phyloP scores from a whole-genome alignment of 192 early-diverging fungal species.

The Mycoemilia scoparia region DNA sequence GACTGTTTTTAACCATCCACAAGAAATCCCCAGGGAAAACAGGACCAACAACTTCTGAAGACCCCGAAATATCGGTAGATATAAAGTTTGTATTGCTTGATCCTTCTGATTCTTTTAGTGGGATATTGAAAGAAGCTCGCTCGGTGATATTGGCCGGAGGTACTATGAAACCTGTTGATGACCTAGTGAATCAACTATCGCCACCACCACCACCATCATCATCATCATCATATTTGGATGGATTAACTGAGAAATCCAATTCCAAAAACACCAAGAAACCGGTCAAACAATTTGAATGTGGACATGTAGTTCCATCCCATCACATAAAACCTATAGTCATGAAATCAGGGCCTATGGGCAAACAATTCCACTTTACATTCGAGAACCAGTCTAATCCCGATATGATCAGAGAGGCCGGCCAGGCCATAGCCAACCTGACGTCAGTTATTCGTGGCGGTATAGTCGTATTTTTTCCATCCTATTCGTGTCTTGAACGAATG shows the following conservation, averaged over 20 bases:
- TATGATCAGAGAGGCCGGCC: constrained; percentile 50
- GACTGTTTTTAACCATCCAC: too few relatives aligned
- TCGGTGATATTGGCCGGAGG: constrained; percentile 80
- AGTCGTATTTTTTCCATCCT: constrained; percentile 77
- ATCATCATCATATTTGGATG: too few relatives aligned
- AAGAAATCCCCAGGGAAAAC: too few relatives aligned
- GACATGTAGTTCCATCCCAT: constrained; percentile 67
- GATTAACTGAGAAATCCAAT: too few relatives aligned
- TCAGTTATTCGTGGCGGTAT: constrained; percentile 66
- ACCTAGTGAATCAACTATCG: constrained; percentile 14
- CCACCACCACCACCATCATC: neutral
- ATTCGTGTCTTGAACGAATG: constrained; percentile 50
- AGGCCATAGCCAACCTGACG: constrained; percentile 46
- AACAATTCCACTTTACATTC: constrained; percentile 47
- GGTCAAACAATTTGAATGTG: constrained; percentile 55
- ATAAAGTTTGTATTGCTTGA: constrained; percentile 78
- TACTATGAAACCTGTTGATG: constrained; percentile 72
- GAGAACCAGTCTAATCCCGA: constrained; percentile 2
- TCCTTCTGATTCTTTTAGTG: constrained; percentile 58
- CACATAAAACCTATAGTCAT: constrained; percentile 51
- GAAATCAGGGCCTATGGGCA: constrained; percentile 39
- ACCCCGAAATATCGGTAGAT: constrained; percentile 1
- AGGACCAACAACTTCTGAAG: too few relatives aligned
- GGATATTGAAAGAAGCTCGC: constrained; percentile 58
- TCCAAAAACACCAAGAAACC: neutral